Conservation (phyloP, 257 asterid species). For the Solanum gracilifrons region DNA sequence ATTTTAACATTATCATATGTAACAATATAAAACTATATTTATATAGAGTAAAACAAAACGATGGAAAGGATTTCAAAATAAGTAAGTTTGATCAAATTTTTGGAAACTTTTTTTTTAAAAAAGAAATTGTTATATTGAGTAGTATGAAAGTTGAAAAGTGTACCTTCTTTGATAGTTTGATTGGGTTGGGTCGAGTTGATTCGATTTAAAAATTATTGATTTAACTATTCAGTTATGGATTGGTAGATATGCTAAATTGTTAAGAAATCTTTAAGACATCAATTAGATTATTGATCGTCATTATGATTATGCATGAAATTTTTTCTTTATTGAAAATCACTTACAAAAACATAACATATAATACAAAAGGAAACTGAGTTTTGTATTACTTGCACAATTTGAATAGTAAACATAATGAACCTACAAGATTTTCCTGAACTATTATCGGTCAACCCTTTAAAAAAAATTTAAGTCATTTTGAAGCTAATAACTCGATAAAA, state of each 20-base stretch:
- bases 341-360: background rate
- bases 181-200: accelerated
- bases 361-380: background rate
- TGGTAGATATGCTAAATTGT: accelerated
- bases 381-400: background rate
- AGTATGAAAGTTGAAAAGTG: too few relatives aligned
- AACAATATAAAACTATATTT: background rate
- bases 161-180: too few relatives aligned
- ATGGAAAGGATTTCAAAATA: background rate
- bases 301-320: background rate
- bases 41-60: background rate
- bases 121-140: too few relatives aligned
- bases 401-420: background rate
- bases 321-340: too few relatives aligned
- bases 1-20: background rate
- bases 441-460: too few relatives aligned
- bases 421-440: too few relatives aligned
- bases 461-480: too few relatives aligned
- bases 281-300: background rate
- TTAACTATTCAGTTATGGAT: too few relatives aligned
- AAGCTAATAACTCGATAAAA: too few relatives aligned
- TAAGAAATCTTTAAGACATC: too few relatives aligned
- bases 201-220: too few relatives aligned
- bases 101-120: too few relatives aligned
- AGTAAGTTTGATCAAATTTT: background rate